Conservation (phyloP, 75 land plant species). For the Gnetum montanum region DNA sequence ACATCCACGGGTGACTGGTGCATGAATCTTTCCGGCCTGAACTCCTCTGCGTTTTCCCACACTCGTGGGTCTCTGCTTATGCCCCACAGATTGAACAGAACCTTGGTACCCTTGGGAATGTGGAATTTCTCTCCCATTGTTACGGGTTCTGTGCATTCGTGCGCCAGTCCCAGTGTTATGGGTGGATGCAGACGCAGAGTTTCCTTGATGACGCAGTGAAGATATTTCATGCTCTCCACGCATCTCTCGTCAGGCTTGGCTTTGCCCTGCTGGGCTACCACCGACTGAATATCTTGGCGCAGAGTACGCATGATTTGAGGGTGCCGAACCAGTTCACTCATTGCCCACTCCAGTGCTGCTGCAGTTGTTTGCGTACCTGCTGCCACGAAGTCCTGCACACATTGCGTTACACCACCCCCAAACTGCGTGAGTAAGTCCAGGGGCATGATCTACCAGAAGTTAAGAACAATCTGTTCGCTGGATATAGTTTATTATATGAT, state of each 20-base stretch:
- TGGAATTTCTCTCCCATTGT: background rate
- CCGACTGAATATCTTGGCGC: constrained; percentile 6
- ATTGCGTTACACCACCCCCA: no score
- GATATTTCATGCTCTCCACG: no score
- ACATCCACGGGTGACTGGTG: no score
- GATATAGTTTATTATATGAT: no score
- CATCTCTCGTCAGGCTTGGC: background rate
- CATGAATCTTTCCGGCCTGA: constrained; percentile 5
- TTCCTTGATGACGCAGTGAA: constrained; percentile 6
- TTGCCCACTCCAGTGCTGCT: constrained; percentile 6
- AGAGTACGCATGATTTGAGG: background rate
- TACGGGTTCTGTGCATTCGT: background rate
- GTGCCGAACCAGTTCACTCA: constrained; percentile 1
- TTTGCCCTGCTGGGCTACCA: constrained; percentile 3
- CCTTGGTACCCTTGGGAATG: background rate
- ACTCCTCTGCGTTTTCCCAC: background rate
- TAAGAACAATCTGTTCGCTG: no score
- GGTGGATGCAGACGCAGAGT: constrained; percentile 8
- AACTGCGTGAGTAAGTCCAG: no score
- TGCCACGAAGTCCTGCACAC: background rate
- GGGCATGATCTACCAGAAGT: no score
- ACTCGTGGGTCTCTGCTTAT: constrained; percentile 4
- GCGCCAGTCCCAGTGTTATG: constrained; percentile 6
- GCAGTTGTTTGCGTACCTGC: constrained; percentile 1
- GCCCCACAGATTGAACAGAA: constrained; percentile 2